Evolutionary conservation across 169 alveolate species (phyloP).

Genomic region (Besnoitia besnoiti): DNA sequence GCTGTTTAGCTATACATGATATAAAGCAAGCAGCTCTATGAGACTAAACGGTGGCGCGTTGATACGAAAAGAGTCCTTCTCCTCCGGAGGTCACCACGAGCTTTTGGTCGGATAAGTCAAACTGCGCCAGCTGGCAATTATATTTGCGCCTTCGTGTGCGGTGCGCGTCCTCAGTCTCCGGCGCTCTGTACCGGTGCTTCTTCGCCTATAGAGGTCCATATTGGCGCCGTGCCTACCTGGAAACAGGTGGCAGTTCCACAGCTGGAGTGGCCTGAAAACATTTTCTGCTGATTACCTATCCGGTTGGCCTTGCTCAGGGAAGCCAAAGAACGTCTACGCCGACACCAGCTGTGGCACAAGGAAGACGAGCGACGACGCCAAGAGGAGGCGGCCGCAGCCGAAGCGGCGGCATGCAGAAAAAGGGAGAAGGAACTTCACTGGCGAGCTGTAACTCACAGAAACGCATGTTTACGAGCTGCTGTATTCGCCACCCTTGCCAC

Average conservation of each 20-base stretch:
- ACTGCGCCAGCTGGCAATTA: no score
- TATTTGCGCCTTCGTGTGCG: no score
- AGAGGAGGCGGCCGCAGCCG: conserved; percentile 27
- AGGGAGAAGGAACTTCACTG: neutral
- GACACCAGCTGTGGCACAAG: neutral
- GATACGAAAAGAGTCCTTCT: no score
- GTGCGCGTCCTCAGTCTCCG: no score
- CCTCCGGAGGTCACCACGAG: no score
- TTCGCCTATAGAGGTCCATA: no score
- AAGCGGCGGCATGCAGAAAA: neutral
- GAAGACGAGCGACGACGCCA: neutral
- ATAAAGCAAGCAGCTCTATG: neutral
- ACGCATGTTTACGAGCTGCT: neutral
- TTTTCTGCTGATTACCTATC: no score
- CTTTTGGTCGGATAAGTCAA: no score
- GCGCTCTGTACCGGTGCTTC: no score
- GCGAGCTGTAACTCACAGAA: neutral
- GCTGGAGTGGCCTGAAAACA: no score
- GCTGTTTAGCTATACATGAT: neutral
- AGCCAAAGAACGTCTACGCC: neutral
- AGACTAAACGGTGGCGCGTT: neutral
- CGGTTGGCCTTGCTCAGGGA: neutral
- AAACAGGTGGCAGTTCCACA: no score
- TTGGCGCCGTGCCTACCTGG: no score
- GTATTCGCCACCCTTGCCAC: neutral